phyloP scores from a whole-genome alignment of 176 grass and related monocot species.

The Puccinellia tenuiflora region DNA sequence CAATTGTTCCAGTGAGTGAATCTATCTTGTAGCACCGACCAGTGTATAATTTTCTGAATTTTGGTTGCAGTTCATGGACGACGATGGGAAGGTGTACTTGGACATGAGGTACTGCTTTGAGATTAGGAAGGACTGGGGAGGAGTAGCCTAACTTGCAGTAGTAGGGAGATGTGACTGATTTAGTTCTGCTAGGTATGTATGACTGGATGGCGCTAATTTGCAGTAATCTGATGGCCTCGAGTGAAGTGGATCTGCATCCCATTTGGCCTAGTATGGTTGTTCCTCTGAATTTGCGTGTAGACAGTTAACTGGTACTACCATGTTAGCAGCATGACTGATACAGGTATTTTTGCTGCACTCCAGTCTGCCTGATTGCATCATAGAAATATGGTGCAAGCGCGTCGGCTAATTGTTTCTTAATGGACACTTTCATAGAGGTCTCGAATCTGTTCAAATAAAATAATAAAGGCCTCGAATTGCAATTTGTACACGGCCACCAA shows the following conservation, averaged over 20 bases:
- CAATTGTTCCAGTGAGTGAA: not conserved
- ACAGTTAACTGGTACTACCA: not conserved
- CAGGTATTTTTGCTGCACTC: not conserved
- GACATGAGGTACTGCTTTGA: slow-evolving; percentile 81
- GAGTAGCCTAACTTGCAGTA: not conserved
- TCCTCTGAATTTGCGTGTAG: not conserved
- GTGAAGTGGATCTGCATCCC: not conserved
- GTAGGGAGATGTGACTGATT: not conserved
- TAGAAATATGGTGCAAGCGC: not conserved
- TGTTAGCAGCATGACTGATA: not conserved
- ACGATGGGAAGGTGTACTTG: slow-evolving; percentile 71
- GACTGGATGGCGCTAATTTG: not conserved
- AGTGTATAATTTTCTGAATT: not conserved
- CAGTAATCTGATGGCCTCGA: not conserved
- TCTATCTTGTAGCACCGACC: not conserved
- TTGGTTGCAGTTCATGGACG: slow-evolving; percentile 58
- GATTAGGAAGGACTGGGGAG: slow-evolving; percentile 71
- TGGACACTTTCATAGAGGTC: not conserved
- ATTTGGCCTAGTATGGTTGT: not conserved
- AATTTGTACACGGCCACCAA: not conserved
- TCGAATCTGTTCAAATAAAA: too few relatives aligned
- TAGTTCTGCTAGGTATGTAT: not conserved
- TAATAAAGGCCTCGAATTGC: not conserved
- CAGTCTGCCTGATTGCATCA: not conserved
- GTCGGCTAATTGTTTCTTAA: not conserved